Percentiles rank a stretch among this genome's conserved stretches.
Conservation (phyloP, 805 yeast species). For the Ogataea sp. region DNA sequence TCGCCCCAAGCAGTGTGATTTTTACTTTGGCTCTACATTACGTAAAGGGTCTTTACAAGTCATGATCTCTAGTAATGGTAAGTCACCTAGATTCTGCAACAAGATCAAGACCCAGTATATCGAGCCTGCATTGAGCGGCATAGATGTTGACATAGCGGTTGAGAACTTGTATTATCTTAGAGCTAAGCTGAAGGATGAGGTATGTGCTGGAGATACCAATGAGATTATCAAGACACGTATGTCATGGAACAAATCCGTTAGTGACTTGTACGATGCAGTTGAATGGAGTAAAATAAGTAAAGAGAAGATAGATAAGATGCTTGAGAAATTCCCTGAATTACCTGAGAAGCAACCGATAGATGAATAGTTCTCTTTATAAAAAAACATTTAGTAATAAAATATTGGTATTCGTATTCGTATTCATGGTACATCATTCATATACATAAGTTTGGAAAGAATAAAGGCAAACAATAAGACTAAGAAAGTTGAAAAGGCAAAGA, state of each 20-base stretch:
- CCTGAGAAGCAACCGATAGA: conserved; percentile 27
- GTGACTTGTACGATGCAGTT: conserved; percentile 50
- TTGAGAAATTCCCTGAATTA: conserved; percentile 40
- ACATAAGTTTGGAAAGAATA: no score
- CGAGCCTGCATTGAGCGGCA: conserved; percentile 29
- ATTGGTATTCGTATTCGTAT: no score
- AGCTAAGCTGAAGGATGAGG: conserved; percentile 33
- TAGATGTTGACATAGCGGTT: conserved; percentile 46
- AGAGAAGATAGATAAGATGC: conserved; percentile 29
- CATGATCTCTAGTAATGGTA: conserved; percentile 79
- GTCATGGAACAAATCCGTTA: conserved; percentile 61
- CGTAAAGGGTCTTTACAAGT: conserved; percentile 67
- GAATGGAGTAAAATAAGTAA: conserved; percentile 48
- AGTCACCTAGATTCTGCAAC: conserved; percentile 67
- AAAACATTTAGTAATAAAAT: no score
- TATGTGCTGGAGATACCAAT: conserved; percentile 35
- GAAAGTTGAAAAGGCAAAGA: no score
- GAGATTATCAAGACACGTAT: conserved; percentile 51
- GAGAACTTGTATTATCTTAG: conserved; percentile 53
- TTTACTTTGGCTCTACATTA: conserved; percentile 75
- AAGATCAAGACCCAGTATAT: conserved; percentile 51
- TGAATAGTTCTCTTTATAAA: no score
- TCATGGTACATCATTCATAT: no score
- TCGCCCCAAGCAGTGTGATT: conserved; percentile 77
- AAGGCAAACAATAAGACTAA: no score